Percentiles rank a stretch among this genome's conserved stretches.
phyloP scores from a whole-genome alignment of 73 alveolate genomes.

The Tetrahymena malaccensis region DNA sequence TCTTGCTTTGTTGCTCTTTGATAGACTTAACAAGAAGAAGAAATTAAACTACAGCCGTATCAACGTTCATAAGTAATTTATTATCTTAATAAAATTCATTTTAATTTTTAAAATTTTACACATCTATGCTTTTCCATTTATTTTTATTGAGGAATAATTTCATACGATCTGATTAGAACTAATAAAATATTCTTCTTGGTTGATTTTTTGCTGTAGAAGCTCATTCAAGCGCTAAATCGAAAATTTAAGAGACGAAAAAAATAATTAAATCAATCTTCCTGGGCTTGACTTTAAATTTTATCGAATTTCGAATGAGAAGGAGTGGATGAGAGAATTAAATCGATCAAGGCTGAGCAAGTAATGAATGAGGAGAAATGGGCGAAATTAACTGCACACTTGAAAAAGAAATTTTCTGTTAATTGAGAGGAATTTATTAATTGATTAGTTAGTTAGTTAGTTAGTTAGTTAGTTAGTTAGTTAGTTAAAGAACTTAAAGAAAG shows the following conservation, averaged over 20 bases:
- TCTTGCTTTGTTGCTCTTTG: background rate
- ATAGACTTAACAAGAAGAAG: background rate
- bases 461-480: background rate
- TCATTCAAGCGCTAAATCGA: background rate
- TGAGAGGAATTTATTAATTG: background rate
- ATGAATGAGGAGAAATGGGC: background rate
- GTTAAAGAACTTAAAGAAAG: background rate
- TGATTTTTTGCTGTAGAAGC: background rate
- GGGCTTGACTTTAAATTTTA: background rate
- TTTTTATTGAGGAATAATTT: background rate
- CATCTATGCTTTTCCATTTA: background rate
- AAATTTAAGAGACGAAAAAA: background rate
- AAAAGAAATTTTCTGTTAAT: background rate
- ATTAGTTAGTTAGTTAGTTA: too few relatives aligned
- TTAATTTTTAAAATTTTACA: background rate
- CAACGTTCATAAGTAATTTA: background rate
- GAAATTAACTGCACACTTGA: background rate
- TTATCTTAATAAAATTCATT: background rate
- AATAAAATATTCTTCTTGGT: background rate
- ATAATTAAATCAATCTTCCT: background rate
- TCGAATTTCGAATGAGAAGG: background rate
- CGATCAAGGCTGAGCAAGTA: background rate
- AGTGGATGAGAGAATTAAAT: background rate
- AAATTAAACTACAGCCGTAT: background rate
- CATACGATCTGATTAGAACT: background rate